Base-by-base conservation (phyloP, 2,329 filamentous ascomycete genomes). In the Decorospora gaudefroyi region DNA sequence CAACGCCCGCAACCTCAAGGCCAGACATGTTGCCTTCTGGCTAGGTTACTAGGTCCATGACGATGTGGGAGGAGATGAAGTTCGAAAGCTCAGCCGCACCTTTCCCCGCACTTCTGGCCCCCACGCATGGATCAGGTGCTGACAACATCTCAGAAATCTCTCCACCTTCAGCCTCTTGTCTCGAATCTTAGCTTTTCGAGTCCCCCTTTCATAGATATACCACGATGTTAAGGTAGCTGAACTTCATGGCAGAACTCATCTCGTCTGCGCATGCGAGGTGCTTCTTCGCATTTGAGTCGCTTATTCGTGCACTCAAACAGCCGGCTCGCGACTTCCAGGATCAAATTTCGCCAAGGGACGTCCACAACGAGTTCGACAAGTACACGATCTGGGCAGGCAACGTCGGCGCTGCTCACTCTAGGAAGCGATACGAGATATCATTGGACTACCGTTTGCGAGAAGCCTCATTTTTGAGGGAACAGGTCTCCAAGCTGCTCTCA, bases 301-400 rank as follows among this genome's bases (percentile, higher is more conserved):
- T 31, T 2, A 31, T 31, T n/a, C 3, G 3, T 17, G 29, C 3
- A 12, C 15, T 31, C 0, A 3, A 4, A 3, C 9, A 15, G 0
- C 11, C 29, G 17, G 1, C 1, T 19, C 16, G n/a, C n/a, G n/a
- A n/a, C n/a, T n/a, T n/a, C n/a, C n/a, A n/a, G n/a, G n/a, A 3
- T 11, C 6, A 7, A 6, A 3, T 17, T 4, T 6, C 17, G 7
- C 10, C 3, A 1, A 0, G 6, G 9, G 29, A 0, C 3, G 11
- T n/a, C 2, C 10, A 5, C 5, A 2, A 31, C 19, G 16, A 4
- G 3, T 31, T 31, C 4, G 29, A 31, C 12, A 31, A 3, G 4
- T 31, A 31, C 16, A 19, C 2, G 3, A 15, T 31, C 11, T 31
- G 29, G 29, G 29, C 29, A 8, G 29, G 29, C 2, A 31, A 31